Conservation (phyloP, 148 eudicot species). For the Rhododendron ferrugineum region DNA sequence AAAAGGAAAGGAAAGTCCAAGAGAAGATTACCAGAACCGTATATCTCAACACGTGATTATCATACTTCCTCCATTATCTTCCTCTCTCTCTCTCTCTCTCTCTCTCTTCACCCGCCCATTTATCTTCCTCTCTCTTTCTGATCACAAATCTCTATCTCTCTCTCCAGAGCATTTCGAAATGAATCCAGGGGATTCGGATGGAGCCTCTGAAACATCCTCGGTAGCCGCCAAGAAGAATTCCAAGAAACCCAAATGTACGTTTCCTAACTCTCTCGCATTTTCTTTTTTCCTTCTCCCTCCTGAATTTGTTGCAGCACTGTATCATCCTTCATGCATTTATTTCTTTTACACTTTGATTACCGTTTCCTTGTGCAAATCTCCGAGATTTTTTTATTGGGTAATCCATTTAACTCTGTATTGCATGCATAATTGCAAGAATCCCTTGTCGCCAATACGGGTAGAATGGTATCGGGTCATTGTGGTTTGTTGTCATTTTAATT, state of each 20-base stretch:
- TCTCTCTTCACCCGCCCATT: not conserved
- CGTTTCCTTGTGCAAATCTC: not conserved
- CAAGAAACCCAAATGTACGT: slow-evolving; percentile 14
- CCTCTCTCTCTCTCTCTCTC: not conserved
- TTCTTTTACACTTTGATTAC: not conserved
- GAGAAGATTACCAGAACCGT: not conserved
- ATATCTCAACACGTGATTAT: not conserved
- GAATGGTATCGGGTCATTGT: not conserved
- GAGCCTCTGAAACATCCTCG: slow-evolving; percentile 8
- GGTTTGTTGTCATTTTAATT: not conserved
- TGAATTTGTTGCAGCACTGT: not conserved
- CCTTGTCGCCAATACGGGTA: not conserved
- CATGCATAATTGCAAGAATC: not conserved
- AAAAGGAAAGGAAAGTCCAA: not conserved
- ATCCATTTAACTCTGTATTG: not conserved
- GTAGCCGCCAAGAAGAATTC: slow-evolving; percentile 3
- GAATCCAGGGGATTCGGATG: slow-evolving; percentile 1
- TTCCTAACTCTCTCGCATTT: not conserved
- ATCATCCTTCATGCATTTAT: not conserved
- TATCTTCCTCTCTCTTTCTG: not conserved
- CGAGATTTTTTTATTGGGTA: not conserved
- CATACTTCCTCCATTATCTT: not conserved
- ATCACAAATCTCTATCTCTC: not conserved
- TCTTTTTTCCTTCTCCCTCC: not conserved
- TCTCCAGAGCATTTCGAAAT: not conserved